Conservation (phyloP, 768 basidiomycete species). For the Rubroboletus satanas region DNA sequence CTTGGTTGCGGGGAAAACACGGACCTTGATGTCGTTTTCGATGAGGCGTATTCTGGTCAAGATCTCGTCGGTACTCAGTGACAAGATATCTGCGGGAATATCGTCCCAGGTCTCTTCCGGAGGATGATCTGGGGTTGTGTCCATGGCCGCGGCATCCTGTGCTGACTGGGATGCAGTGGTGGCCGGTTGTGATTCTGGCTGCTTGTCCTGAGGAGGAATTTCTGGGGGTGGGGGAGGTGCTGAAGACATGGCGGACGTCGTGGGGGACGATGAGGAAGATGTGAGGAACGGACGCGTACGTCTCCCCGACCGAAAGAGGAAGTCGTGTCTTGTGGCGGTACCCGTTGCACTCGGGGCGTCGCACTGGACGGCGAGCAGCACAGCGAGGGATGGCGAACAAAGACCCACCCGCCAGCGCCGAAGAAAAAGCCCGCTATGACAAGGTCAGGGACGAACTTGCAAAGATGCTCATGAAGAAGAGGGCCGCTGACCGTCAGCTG, state of each 20-base stretch:
- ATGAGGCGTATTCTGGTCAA: constrained; percentile 86
- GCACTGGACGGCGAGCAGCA: background rate
- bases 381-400: constrained; percentile 35
- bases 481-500: constrained; percentile 71
- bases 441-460: constrained; percentile 69
- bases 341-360: background rate
- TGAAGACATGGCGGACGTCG: constrained; percentile 47
- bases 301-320: constrained; percentile 24
- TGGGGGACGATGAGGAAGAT: background rate
- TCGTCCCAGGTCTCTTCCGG: constrained; percentile 85
- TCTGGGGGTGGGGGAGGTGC: constrained; percentile 49
- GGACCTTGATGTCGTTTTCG: constrained; percentile 93
- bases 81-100: constrained; percentile 83
- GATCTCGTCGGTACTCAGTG: constrained; percentile 80
- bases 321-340: constrained; percentile 8
- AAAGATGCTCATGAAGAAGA: constrained; percentile 70
- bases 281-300: constrained; percentile 25
- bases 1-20: constrained; percentile 7
- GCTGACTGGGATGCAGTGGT: constrained; percentile 28
- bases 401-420: constrained; percentile 43
- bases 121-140: constrained; percentile 66
- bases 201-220: constrained; percentile 45
- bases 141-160: constrained; percentile 52
- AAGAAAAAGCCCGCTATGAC: constrained; percentile 71
- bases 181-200: constrained; percentile 40